Evolutionary conservation across 768 basidiomycete species (phyloP).

Genomic region (Suillus subluteus): DNA sequence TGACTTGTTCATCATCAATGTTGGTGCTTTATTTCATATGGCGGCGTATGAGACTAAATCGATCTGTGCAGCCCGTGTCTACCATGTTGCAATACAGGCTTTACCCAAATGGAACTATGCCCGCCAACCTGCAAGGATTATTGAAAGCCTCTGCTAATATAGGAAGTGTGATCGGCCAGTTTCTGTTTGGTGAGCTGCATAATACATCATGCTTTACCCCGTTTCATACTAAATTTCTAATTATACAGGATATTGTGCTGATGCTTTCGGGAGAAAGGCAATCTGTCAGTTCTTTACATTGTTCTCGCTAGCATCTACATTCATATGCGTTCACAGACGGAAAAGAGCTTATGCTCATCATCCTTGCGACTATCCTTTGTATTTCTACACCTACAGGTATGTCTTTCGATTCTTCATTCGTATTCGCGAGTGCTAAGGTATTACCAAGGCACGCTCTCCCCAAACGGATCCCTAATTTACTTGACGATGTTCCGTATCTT

Average conservation of each 20-base stretch:
- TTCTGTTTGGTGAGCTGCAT: conserved; percentile 51
- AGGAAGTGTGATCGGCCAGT: conserved; percentile 72
- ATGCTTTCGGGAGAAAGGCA: conserved; percentile 68
- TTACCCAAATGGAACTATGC: conserved; percentile 55
- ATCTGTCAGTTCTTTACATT: conserved; percentile 46
- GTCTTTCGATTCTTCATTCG: background rate
- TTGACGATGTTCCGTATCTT: conserved; percentile 69
- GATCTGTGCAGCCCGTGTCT: conserved; percentile 54
- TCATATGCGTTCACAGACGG: conserved; percentile 49
- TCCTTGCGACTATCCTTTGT: conserved; percentile 73
- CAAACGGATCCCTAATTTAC: conserved; percentile 59
- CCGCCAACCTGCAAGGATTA: conserved; percentile 59
- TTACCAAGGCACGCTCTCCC: conserved; percentile 49
- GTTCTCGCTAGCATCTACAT: background rate
- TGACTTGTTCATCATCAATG: conserved; percentile 74
- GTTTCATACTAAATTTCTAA: background rate
- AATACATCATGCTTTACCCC: background rate
- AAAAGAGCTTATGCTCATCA: conserved; percentile 81
- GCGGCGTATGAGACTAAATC: background rate
- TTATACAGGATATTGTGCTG: conserved; percentile 59
- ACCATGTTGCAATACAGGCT: conserved; percentile 71
- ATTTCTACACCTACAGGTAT: conserved; percentile 66
- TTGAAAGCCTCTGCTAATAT: conserved; percentile 74
- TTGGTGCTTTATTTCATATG: conserved; percentile 26
- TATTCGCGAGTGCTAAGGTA: background rate